These are phyloP conservation scores for Amanita pseudoporphyria DNA, from an alignment of 768 basidiomycete genomes.

Conservation along the genomic window DNA sequence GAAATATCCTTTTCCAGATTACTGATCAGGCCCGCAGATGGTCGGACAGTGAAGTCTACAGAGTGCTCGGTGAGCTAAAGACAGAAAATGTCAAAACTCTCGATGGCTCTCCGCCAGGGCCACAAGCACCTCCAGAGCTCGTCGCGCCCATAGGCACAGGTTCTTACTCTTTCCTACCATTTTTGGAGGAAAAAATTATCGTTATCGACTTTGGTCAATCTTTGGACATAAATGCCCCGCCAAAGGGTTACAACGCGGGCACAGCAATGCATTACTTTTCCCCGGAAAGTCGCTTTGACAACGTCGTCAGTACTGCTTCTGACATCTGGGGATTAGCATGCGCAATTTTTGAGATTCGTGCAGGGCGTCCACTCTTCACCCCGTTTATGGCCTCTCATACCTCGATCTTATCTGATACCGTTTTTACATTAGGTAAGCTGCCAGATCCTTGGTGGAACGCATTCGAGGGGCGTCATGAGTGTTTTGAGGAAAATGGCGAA, in stretches of 20 bases:
- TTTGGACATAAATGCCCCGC: neutral
- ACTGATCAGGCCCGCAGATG: neutral
- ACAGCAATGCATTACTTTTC: neutral
- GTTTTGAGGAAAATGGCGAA: neutral
- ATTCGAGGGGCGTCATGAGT: neutral
- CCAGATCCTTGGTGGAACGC: conserved; percentile 2
- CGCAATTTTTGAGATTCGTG: neutral
- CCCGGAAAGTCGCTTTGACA: neutral
- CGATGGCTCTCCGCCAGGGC: neutral
- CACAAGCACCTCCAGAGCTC: neutral
- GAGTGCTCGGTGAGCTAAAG: neutral
- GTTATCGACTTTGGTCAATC: conserved; percentile 2
- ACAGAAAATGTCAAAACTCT: neutral
- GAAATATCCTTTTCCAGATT: neutral
- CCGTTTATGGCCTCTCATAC: neutral
- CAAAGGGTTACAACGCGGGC: neutral
- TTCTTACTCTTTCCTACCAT: neutral
- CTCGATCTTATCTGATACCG: neutral
- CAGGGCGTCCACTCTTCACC: neutral
- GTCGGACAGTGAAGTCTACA: neutral
- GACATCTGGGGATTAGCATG: neutral
- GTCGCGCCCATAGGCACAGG: neutral
- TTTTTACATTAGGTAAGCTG: neutral
- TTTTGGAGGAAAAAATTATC: neutral
- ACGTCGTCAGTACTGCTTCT: neutral